phyloP scores from a whole-genome alignment of 257 asterid genomes.

The Przewalskia tangutica region DNA sequence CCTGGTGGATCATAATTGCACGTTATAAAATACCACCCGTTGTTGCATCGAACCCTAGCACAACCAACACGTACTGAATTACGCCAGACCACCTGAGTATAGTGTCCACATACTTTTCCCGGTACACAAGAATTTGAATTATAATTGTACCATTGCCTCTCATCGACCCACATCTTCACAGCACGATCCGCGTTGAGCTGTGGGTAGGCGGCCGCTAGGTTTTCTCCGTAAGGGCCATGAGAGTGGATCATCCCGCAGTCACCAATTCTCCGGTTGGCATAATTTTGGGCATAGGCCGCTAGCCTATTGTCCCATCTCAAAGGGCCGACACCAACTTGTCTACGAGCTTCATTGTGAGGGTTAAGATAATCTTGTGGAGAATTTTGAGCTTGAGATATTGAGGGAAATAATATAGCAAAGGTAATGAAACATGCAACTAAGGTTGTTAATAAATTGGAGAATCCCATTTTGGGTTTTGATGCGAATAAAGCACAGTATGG shows the following conservation, averaged over 20 bases:
- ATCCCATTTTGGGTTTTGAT: not conserved
- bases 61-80: slow-evolving; percentile 29
- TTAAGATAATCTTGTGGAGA: slow-evolving; percentile 16
- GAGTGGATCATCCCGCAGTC: slow-evolving; percentile 40
- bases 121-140: slow-evolving; percentile 10
- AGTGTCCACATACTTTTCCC: slow-evolving; percentile 43
- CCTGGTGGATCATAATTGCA: slow-evolving; percentile 35
- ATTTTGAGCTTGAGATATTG: slow-evolving; percentile 14
- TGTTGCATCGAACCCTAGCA: slow-evolving; percentile 30
- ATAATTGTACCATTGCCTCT: slow-evolving; percentile 22
- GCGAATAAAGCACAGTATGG: not conserved
- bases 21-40: slow-evolving; percentile 23
- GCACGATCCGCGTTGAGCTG: slow-evolving; percentile 21
- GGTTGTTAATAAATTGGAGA: not conserved
- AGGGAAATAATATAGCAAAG: not conserved
- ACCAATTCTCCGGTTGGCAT: slow-evolving; percentile 14
- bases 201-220: slow-evolving; percentile 30
- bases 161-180: slow-evolving; percentile 26
- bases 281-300: slow-evolving; percentile 27
- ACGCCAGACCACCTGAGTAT: slow-evolving; percentile 54
- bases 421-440: not conserved
- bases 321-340: slow-evolving; percentile 21
- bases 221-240: slow-evolving; percentile 37
- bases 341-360: slow-evolving; percentile 33
- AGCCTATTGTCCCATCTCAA: slow-evolving; percentile 29